Base-by-base conservation (phyloP, 73 alveolate species). In the Paramecium sonneborni region DNA sequence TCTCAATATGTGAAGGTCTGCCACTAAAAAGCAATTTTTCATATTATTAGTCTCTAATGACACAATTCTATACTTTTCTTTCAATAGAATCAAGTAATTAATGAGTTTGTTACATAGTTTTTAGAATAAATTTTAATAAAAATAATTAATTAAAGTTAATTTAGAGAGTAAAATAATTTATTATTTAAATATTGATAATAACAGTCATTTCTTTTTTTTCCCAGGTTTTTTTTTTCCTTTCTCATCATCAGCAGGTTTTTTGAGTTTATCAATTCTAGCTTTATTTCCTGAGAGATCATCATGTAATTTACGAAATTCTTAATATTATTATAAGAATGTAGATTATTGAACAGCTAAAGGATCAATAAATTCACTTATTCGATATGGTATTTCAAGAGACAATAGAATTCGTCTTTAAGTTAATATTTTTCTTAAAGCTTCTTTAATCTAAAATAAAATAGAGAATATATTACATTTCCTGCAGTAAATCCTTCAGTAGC, bases 401-500 rank as follows among this genome's bases (percentile, higher is more conserved):
- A 93, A 58, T 24, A 86, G 18, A 14, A 55, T 35, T 55, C 99
- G 52, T 88, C 93, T 86, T 18, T 93, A 92, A 6, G 99, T 96
- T 38, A 96, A 93, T 30, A 96, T 97, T 68, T 95, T 95, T 82
- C 76, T 92, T 41, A 95, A 86, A 1, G 98, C 92, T 79, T 93
- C 95, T 46, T 95, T 89, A 46, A 95, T 91, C 55, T 55, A 55
- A 52, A 62, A 85, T 55, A 34, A 8, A 14, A 20, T 58, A 67
- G 8, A n/a, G n/a, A 38, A 18, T 18, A 52, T 24, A 57, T 23
- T 86, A 86, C 93, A 70, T 95, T 92, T 24, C 99, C 99, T 26
- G 98, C 97, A 35, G 98, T 93, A 92, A 93, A 96, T 20, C 99
- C 99, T 48, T 86, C 96, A 32, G 98, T 96, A 44, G 96, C 93